Conservation (phyloP, 371 early-diverging fungal genomes). For the Thermomucor indicae-seudaticae region DNA sequence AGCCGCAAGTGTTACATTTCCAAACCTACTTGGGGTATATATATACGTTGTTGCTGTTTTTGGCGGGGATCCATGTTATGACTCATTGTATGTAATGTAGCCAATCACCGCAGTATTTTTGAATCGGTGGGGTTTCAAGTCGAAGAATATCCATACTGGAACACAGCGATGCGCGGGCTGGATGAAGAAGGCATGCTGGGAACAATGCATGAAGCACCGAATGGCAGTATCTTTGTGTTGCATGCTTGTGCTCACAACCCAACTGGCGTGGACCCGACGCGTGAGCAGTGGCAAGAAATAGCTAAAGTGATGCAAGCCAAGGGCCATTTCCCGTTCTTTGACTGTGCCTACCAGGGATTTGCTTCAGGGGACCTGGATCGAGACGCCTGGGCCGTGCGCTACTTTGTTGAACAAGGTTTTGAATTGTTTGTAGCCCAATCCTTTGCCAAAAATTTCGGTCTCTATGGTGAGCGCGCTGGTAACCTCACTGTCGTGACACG, state of each 20-base stretch:
- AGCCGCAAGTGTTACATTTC: constrained; percentile 78
- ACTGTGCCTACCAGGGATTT: constrained; percentile 97
- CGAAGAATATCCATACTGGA: constrained; percentile 85
- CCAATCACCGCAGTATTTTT: constrained; percentile 89
- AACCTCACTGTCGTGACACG: constrained; percentile 73
- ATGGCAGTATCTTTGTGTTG: constrained; percentile 68
- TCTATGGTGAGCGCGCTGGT: constrained; percentile 91
- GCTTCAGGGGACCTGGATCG: constrained; percentile 87
- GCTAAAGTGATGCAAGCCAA: constrained; percentile 72
- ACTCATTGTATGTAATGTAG: neutral
- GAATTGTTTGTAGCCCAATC: constrained; percentile 88
- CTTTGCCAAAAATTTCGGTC: constrained; percentile 95
- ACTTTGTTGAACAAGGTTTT: constrained; percentile 85
- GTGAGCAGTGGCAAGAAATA: constrained; percentile 87
- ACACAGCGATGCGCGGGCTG: constrained; percentile 69
- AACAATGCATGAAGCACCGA: constrained; percentile 66
- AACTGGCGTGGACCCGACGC: constrained; percentile 92
- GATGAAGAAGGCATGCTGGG: constrained; percentile 74
- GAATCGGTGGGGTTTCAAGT: constrained; percentile 76
- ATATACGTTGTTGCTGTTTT: neutral
- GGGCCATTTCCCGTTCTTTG: constrained; percentile 89
- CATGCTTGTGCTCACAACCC: constrained; percentile 63
- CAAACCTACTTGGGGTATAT: constrained; percentile 87
- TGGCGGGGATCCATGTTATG: neutral
- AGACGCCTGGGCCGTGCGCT: constrained; percentile 89